phyloP scores from a whole-genome alignment of 1,139 yeast species.

The Yamadazyma membranifaciens region DNA sequence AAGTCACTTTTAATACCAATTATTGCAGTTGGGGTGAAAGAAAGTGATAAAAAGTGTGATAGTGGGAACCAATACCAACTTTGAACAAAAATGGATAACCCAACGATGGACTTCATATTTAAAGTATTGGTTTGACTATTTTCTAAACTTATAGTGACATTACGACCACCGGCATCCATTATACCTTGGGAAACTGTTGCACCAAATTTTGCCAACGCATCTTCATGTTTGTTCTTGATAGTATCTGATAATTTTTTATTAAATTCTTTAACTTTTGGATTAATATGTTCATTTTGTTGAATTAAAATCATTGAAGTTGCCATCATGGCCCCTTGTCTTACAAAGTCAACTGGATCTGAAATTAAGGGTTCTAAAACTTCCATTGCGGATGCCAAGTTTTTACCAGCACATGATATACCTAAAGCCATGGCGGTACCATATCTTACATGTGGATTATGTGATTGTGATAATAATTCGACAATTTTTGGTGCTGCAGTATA shows the following conservation, averaged over 20 bases:
- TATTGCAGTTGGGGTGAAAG: conserved; percentile 90
- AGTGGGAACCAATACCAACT: conserved; percentile 99
- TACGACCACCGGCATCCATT: conserved; percentile 98
- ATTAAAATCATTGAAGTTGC: conserved; percentile 90
- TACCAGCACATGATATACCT: conserved; percentile 97
- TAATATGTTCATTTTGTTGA: conserved; percentile 86
- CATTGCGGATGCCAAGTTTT: conserved; percentile 83
- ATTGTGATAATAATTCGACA: conserved; percentile 88
- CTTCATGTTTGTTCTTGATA: conserved; percentile 86
- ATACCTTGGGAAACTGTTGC: conserved; percentile 97
- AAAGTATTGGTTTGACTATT: conserved; percentile 88
- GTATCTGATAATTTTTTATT: conserved; percentile 75
- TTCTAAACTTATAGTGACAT: conserved; percentile 90
- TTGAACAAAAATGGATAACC: conserved; percentile 85
- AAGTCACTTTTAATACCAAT: conserved; percentile 83
- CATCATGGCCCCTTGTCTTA: conserved; percentile 95
- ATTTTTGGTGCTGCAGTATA: conserved; percentile 93
- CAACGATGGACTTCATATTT: conserved; percentile 88
- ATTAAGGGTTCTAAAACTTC: conserved; percentile 91
- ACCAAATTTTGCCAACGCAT: conserved; percentile 96
- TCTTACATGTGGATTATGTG: conserved; percentile 97
- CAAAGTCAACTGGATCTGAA: conserved; percentile 94
- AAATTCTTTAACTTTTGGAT: conserved; percentile 76
- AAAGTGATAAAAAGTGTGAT: conserved; percentile 86
- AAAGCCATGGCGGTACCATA: conserved; percentile 97